Conservation (phyloP, 305 asterid genomes). For the Petunia hybrid region DNA sequence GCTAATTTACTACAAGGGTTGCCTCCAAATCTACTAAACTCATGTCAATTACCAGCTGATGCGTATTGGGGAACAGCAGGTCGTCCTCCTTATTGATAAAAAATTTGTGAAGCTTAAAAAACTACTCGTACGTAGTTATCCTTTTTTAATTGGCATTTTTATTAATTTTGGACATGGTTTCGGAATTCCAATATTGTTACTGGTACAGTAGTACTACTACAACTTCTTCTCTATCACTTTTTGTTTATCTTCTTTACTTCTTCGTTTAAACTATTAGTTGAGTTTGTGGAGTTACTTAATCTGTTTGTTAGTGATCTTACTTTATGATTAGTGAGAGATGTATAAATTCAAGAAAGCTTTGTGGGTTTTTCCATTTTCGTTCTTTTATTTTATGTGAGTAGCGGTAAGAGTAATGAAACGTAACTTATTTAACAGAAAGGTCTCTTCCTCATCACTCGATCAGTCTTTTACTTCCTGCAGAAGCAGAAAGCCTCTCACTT, state of each 20-base stretch:
- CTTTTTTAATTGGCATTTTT: constrained; percentile 1
- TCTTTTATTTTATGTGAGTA: constrained; percentile 20
- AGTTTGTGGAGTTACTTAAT: constrained; percentile 30
- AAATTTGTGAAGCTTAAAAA: neutral
- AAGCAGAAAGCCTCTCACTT: constrained; percentile 42
- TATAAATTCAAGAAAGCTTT: constrained; percentile 63
- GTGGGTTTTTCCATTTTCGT: constrained; percentile 32
- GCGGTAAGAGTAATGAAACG: constrained; percentile 11
- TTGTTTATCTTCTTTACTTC: constrained; percentile 16
- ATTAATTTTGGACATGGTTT: constrained; percentile 28
- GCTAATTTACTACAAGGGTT: constrained; percentile 53
- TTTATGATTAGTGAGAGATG: constrained; percentile 49
- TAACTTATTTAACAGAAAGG: neutral
- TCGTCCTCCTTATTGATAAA: constrained; percentile 62
- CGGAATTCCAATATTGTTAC: constrained; percentile 23
- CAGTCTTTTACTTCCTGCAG: constrained; percentile 52
- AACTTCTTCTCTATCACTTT: neutral
- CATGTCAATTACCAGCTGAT: constrained; percentile 53
- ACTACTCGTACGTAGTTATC: neutral
- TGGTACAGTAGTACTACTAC: constrained; percentile 25
- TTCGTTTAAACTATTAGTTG: constrained; percentile 34
- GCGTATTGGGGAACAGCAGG: constrained; percentile 64
- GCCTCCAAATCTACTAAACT: constrained; percentile 55
- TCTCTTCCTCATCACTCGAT: constrained; percentile 34
- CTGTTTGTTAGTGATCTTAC: constrained; percentile 32